Base-by-base conservation (phyloP, 2,329 filamentous ascomycete genomes). In the Biscogniauxia marginata region DNA sequence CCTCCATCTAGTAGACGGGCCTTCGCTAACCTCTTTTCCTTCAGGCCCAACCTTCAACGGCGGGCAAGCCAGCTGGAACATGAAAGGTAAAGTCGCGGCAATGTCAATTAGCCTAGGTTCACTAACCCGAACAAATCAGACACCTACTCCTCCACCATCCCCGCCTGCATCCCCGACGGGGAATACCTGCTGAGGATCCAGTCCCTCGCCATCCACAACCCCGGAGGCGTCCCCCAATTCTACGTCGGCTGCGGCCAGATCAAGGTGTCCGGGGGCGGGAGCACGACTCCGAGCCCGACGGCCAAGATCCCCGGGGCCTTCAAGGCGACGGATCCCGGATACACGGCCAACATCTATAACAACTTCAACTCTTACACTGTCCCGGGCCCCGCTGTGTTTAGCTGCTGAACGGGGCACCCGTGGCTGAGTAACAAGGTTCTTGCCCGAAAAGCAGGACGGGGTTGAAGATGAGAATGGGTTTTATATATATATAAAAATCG, bases 151-250 rank as follows among this genome's bases (percentile, higher is more conserved):
- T 65, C 55, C 55, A 73, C 74, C 52, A 80, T 86, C 56, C 84
- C 84, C 7, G 67, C 70, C 25, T 78, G 78, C 58, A 77, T 86
- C 55, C 75, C 76, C 5, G 68, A 77, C 39, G 84, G 84, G 56
- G 80, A 84, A 61, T 85, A 85, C 65, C 78, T 86, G 57, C 73
- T 85, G 30, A 75, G 84, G 30, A 82, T 84, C 63, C 83, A 86
- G 70, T 76, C 82, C 54, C 79, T 87, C 49, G 84, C 81, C 23
- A 81, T 87, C 49, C 84, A 88, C 74, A 78, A 80, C 59, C 78
- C 75, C 3, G 78, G 76, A 18, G 67, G 68, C 25, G 73, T 73
- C 49, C 75, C 76, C n/a, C 73, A 77, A 67, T 77, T 81, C 62
- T 79, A 81, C 58, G 65, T 76, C 46, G 71, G 70, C 60, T 81